phyloP scores from a whole-genome alignment of 176 grass and related monocot genomes.

The Oryza australiensis region DNA sequence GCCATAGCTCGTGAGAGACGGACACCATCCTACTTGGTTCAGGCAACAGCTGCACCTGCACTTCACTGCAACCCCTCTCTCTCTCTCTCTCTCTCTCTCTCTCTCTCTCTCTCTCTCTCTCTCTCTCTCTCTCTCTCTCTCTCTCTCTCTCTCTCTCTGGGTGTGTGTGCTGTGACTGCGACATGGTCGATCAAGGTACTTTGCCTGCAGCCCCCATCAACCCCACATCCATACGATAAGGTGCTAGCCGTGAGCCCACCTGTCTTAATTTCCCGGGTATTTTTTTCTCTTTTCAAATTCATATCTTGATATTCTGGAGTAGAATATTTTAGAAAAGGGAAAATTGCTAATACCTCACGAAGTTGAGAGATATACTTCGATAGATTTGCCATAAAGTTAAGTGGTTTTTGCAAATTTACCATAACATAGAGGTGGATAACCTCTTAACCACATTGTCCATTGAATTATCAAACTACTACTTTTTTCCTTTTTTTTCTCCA shows the following conservation, averaged over 20 bases:
- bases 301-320: background rate
- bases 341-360: no score
- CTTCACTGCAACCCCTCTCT: conserved; percentile 1
- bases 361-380: no score
- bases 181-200: conserved; percentile 44
- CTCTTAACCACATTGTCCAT: no score
- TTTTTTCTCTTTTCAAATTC: background rate
- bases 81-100: background rate
- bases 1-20: conserved; percentile 18
- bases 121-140: background rate
- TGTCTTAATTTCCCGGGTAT: background rate
- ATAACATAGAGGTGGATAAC: no score
- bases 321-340: background rate
- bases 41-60: conserved; percentile 22
- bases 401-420: no score
- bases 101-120: background rate
- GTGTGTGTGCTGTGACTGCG: background rate
- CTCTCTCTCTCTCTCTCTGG: background rate
- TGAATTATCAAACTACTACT: no score
- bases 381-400: no score
- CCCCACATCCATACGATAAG: conserved; percentile 3
- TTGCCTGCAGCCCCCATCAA: conserved; percentile 23
- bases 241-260: background rate
- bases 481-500: no score
- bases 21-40: conserved; percentile 25